Base-by-base conservation (phyloP, 306 rosid genomes). In the Benincasa hispida region DNA sequence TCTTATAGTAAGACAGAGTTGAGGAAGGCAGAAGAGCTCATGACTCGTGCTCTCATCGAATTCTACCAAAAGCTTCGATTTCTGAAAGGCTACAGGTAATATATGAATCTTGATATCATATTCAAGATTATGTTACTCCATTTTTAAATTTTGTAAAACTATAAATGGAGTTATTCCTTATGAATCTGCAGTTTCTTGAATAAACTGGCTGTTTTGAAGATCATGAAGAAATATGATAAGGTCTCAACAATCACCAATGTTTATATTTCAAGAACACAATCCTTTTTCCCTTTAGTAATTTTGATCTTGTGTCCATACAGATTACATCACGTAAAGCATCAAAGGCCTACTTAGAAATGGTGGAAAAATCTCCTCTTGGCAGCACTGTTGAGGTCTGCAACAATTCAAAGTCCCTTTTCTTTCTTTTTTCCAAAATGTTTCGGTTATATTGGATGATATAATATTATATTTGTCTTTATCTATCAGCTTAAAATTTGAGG, bases 201-300 rank as follows among this genome's bases (percentile, higher is more conserved):
- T 81, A 80, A 72, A 57, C 61, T 87, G 83, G 93, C 96, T 28
- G 85, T 90, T 82, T 81, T 87, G 10, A 92, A 92, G 87, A 92
- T 92, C 79, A 81, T 90, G 96, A 92, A 92, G 91, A 92, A 90
- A 76, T 86, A 92, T 79, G 96, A 92, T 78, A 92, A 88, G 97
- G 97, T 91, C 55, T 51, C 57, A 21, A 57, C 39, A 39, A 57
- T 56, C 72, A 57, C 79, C 28, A 22, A 48, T 60, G 50, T 75
- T 27, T 56, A n/a, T 45, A 45, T 47, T 42, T 69, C 22, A 69
- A 42, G 55, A 25, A 69, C 21, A 21, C 4, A 13, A 25, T 32
- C 0, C 0, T 41, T 69, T 45, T 24, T 15, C 27, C 21, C n/a
- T 79, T 57, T 22, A 5, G 12, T 56, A 28, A 34, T 39, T 24